These are phyloP conservation scores for Teunomyces aglyptinius DNA, from an alignment of 805 yeast species.

Conservation along the genomic window DNA sequence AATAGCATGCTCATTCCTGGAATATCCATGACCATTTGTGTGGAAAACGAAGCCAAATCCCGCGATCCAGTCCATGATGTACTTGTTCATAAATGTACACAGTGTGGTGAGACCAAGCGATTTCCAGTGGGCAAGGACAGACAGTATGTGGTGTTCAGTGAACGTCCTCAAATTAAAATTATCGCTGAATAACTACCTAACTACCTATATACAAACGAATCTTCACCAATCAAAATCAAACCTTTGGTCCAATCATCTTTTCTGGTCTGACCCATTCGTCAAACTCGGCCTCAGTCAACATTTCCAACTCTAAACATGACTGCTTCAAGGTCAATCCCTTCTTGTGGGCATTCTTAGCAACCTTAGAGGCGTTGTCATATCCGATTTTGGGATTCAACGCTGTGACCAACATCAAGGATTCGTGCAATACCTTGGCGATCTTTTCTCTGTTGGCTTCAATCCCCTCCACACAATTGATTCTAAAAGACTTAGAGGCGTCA, in stretches of 20 bases:
- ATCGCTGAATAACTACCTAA: background rate
- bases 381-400: conserved; percentile 42
- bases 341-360: conserved; percentile 41
- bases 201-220: background rate
- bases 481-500: conserved; percentile 34
- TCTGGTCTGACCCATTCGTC: conserved; percentile 42
- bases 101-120: conserved; percentile 53
- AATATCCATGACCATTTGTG: conserved; percentile 31
- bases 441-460: conserved; percentile 36
- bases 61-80: conserved; percentile 40
- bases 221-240: conserved; percentile 13
- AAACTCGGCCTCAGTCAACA: conserved; percentile 33
- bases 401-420: conserved; percentile 41
- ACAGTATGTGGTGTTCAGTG: conserved; percentile 48
- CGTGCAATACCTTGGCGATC: conserved; percentile 35
- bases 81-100: conserved; percentile 46
- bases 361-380: conserved; percentile 39
- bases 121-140: conserved; percentile 63
- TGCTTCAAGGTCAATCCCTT: conserved; percentile 39
- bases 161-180: conserved; percentile 17
- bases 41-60: conserved; percentile 43
- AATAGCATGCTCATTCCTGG: conserved; percentile 51
- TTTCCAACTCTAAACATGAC: conserved; percentile 35
- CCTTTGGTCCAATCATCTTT: conserved; percentile 39
- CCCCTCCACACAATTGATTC: conserved; percentile 39